phyloP scores from a whole-genome alignment of 1,139 yeast species.

The Hemisphaericaspora xylofermentans region DNA sequence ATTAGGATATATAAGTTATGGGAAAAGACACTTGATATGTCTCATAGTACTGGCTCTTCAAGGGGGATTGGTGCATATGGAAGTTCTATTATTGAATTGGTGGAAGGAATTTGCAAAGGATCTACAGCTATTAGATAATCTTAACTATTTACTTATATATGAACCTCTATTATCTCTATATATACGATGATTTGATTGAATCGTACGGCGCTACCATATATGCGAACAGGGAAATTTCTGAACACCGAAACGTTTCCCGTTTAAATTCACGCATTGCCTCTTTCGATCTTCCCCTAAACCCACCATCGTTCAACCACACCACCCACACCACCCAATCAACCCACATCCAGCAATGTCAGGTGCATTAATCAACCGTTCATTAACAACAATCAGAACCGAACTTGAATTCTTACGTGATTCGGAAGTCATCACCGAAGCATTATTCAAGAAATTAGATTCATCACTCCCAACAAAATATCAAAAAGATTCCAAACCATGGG shows the following conservation, averaged over 20 bases:
- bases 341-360: conserved; percentile 38
- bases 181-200: no score
- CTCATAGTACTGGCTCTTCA: conserved; percentile 32
- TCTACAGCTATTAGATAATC: neutral
- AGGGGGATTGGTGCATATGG: conserved; percentile 45
- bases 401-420: conserved; percentile 80
- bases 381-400: conserved; percentile 73
- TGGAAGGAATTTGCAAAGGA: conserved; percentile 47
- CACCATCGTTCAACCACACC: no score
- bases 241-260: no score
- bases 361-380: conserved; percentile 74
- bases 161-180: no score
- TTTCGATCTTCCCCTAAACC: neutral
- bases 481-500: conserved; percentile 55
- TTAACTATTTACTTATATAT: no score
- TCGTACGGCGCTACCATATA: no score
- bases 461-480: conserved; percentile 62
- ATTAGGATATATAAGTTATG: conserved; percentile 72
- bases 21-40: conserved; percentile 30
- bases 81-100: conserved; percentile 56
- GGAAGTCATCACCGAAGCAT: conserved; percentile 63
- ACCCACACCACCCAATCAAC: neutral
- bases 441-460: conserved; percentile 50
- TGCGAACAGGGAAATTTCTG: neutral
- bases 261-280: neutral